These are phyloP conservation scores for Pseudohyphozyma bogoriensis DNA, from an alignment of 768 basidiomycete species.

Conservation along the genomic window DNA sequence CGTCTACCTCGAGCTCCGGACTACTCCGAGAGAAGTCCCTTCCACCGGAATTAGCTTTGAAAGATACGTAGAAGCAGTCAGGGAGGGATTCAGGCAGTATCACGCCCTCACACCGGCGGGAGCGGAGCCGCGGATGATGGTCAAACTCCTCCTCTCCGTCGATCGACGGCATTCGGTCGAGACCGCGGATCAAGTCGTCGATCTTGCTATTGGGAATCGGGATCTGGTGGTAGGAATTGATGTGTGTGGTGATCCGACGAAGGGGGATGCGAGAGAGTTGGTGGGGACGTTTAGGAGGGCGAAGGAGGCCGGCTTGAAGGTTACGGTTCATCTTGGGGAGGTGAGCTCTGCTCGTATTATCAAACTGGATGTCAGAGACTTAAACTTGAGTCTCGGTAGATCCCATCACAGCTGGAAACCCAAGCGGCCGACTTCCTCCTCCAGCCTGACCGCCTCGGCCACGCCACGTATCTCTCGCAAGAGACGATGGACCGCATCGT, in stretches of 20 bases:
- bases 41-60: neutral
- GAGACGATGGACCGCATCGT: neutral
- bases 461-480: neutral
- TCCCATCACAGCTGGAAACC: neutral
- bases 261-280: neutral
- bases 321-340: neutral
- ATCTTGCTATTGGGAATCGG: too few relatives aligned
- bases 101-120: too few relatives aligned
- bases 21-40: neutral
- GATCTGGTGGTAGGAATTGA: neutral
- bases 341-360: neutral
- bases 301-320: neutral
- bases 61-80: neutral
- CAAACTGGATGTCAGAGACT: neutral
- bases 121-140: neutral
- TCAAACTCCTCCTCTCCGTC: neutral
- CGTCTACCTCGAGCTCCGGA: conserved; percentile 3
- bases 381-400: neutral
- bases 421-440: neutral
- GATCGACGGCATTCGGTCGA: neutral
- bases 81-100: neutral
- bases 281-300: neutral
- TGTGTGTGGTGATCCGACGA: neutral
- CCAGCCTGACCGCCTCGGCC: neutral
- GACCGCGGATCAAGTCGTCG: neutral